phyloP scores from a whole-genome alignment of 2,329 filamentous ascomycete species.

The Hymenoscyphus scutula region DNA sequence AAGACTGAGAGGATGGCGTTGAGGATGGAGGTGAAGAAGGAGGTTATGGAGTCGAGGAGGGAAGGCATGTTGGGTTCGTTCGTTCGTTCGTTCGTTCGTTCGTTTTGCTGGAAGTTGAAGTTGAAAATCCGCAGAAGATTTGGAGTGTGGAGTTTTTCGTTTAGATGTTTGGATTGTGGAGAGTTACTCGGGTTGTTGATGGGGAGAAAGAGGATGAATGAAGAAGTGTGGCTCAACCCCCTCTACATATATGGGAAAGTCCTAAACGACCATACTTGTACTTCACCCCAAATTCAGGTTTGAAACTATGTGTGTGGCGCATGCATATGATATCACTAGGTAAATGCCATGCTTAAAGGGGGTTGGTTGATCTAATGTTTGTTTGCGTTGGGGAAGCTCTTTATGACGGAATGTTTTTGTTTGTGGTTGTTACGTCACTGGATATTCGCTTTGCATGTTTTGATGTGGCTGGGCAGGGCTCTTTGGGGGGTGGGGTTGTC shows the following conservation, averaged over 20 bases:
- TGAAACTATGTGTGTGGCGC: not conserved
- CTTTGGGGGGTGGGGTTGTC: not conserved
- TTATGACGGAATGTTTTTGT: not conserved
- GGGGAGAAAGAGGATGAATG: no score
- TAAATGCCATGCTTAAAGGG: slow-evolving; percentile 1
- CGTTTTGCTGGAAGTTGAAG: not conserved
- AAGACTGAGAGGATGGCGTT: slow-evolving; percentile 27
- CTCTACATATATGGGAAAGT: slow-evolving; percentile 1
- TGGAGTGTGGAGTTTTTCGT: not conserved
- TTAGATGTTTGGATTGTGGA: not conserved
- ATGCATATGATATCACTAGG: slow-evolving; percentile 1
- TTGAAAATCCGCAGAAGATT: not conserved
- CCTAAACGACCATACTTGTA: not conserved
- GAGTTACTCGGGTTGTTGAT: no score
- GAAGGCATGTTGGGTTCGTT: slow-evolving; percentile 31
- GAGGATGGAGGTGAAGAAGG: slow-evolving; percentile 31
- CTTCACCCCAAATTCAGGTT: not conserved
- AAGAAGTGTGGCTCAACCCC: no score
- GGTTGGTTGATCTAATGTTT: not conserved
- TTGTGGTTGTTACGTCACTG: slow-evolving; percentile 5
- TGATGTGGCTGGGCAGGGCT: not conserved
- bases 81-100: not conserved
- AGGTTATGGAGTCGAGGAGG: slow-evolving; percentile 26
- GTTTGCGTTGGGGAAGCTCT: not conserved
- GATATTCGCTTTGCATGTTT: not conserved